phyloP scores from a whole-genome alignment of 1,284 basidiomycete species.

The Earliella scabrosa region DNA sequence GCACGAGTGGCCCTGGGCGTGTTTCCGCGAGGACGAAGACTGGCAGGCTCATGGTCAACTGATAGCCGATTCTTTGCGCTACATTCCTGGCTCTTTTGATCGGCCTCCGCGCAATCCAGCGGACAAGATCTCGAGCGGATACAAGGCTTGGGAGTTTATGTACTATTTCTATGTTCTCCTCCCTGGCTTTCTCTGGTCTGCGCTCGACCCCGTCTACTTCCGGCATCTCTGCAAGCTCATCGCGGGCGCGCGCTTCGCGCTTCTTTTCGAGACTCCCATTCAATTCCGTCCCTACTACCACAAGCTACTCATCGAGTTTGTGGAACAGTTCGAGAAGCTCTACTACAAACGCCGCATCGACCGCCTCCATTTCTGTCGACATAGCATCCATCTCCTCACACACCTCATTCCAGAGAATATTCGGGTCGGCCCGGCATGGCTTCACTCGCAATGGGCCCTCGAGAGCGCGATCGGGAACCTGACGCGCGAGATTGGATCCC shows the following conservation, averaged over 20 bases:
- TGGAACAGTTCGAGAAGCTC: slow-evolving; percentile 20
- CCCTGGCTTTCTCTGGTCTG: slow-evolving; percentile 13
- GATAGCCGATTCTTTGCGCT: slow-evolving; percentile 17
- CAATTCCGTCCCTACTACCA: slow-evolving; percentile 7
- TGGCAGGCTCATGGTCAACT: slow-evolving; percentile 41
- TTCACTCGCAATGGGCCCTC: slow-evolving; percentile 27
- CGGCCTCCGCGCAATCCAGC: slow-evolving; percentile 34
- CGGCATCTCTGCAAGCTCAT: slow-evolving; percentile 31
- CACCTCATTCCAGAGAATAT: slow-evolving; percentile 23
- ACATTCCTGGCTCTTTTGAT: slow-evolving; percentile 34
- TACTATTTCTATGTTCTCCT: slow-evolving; percentile 28
- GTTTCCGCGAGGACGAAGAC: slow-evolving; percentile 25
- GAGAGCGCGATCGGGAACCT: slow-evolving; percentile 33
- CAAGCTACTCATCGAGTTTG: background rate
- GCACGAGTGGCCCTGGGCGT: slow-evolving; percentile 32
- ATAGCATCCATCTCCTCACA: slow-evolving; percentile 24
- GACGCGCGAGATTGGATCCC: slow-evolving; percentile 25
- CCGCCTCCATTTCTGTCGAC: slow-evolving; percentile 32
- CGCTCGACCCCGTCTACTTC: slow-evolving; percentile 18
- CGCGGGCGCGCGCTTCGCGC: slow-evolving; percentile 14
- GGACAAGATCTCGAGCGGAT: slow-evolving; percentile 35
- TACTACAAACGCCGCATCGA: slow-evolving; percentile 25
- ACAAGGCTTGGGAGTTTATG: slow-evolving; percentile 36
- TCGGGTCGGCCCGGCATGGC: slow-evolving; percentile 22
- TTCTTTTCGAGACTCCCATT: slow-evolving; percentile 20